phyloP scores from a whole-genome alignment of 1,284 basidiomycete genomes.

The Mycena citricolor region DNA sequence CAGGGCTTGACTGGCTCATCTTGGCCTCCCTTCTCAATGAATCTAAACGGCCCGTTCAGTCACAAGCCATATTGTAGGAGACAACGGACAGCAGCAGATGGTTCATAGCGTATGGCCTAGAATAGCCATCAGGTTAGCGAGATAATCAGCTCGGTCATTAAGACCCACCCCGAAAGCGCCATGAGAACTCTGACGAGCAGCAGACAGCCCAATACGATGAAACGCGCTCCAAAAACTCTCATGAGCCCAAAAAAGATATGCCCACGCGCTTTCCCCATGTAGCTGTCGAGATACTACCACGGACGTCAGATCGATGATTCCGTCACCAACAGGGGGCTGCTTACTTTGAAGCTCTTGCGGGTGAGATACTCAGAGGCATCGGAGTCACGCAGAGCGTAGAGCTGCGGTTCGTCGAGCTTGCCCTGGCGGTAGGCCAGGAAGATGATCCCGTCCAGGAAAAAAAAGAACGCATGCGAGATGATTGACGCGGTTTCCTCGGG shows the following conservation, averaged over 20 bases:
- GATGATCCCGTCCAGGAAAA: constrained; percentile 58
- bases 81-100: constrained; percentile 30
- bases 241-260: constrained; percentile 39
- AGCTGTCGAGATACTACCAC: constrained; percentile 43
- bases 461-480: constrained; percentile 54
- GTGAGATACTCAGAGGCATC: constrained; percentile 44
- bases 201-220: too few relatives aligned
- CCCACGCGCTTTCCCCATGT: constrained; percentile 29
- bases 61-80: too few relatives aligned
- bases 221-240: constrained; percentile 27
- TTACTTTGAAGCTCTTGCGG: constrained; percentile 34
- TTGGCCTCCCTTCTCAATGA: constrained; percentile 38
- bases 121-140: too few relatives aligned
- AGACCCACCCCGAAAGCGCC: too few relatives aligned
- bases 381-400: constrained; percentile 61
- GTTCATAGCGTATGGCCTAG: constrained; percentile 52
- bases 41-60: constrained; percentile 27
- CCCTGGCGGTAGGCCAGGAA: constrained; percentile 42
- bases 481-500: constrained; percentile 69
- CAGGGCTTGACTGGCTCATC: constrained; percentile 42
- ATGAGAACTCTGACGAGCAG: too few relatives aligned
- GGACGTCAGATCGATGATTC: too few relatives aligned
- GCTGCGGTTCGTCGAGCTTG: constrained; percentile 43
- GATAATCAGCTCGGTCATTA: too few relatives aligned
- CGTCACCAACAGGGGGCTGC: too few relatives aligned